Conservation (phyloP, 345 rosid species). For the Alliaria petiolata region DNA sequence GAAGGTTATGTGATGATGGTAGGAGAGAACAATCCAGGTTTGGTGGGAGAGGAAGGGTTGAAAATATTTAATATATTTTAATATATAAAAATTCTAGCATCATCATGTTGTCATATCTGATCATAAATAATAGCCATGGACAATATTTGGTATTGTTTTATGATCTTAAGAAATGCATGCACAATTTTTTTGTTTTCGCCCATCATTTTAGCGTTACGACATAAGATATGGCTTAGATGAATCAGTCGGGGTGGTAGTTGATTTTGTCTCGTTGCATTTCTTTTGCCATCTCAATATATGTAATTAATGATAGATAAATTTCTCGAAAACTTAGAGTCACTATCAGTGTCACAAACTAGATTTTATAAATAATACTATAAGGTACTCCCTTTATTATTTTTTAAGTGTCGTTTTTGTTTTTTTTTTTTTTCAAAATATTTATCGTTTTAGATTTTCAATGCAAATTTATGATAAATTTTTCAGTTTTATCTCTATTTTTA, state of each 20-base stretch:
- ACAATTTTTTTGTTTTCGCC: neutral
- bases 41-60: conserved; percentile 11
- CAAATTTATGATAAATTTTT: too few relatives aligned
- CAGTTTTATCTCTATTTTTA: too few relatives aligned
- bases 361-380: neutral
- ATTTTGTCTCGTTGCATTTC: conserved; percentile 1
- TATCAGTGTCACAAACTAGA: neutral
- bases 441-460: too few relatives aligned
- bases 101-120: conserved; percentile 9
- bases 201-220: neutral
- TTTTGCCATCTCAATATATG: neutral
- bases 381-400: too few relatives aligned
- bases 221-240: neutral
- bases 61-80: neutral
- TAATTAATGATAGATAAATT: neutral
- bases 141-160: neutral
- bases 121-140: neutral
- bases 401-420: too few relatives aligned
- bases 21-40: neutral
- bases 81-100: neutral
- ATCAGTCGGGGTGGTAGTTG: neutral
- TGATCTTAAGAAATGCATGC: neutral
- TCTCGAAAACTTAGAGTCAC: neutral
- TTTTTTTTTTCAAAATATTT: too few relatives aligned
- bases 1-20: neutral